These are phyloP conservation scores for Climacium dendroides DNA, from an alignment of 225 moss, liverwort and hornwort genomes.

Conservation along the genomic window DNA sequence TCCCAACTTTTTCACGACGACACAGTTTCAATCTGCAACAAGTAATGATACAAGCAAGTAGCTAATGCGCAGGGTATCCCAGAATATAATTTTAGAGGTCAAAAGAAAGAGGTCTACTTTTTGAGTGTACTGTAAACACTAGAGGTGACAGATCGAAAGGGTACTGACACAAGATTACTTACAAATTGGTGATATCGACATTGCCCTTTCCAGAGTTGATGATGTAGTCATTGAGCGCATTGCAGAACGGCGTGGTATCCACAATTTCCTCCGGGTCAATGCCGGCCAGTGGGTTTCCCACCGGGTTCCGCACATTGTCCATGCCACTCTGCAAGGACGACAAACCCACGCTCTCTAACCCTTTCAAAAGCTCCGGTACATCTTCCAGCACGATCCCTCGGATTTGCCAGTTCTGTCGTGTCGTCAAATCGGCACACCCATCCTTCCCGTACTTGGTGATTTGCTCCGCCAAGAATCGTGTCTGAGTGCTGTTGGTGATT, in stretches of 20 bases:
- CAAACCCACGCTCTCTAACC: slow-evolving; percentile 51
- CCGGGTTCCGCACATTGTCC: slow-evolving; percentile 90
- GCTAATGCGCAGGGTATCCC: not conserved
- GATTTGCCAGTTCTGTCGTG: slow-evolving; percentile 95
- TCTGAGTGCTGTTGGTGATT: slow-evolving; percentile 75
- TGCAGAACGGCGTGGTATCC: slow-evolving; percentile 57
- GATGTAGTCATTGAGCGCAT: slow-evolving; percentile 59
- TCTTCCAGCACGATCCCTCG: slow-evolving; percentile 73
- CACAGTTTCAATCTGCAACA: not conserved
- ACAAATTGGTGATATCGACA: slow-evolving; percentile 20
- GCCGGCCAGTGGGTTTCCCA: slow-evolving; percentile 83
- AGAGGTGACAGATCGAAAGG: not conserved
- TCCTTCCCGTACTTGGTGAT: slow-evolving; percentile 80
- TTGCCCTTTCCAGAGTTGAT: slow-evolving; percentile 52
- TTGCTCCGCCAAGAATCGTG: slow-evolving; percentile 57
- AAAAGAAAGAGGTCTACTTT: not conserved
- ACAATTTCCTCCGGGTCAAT: slow-evolving; percentile 81
- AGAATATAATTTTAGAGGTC: not conserved
- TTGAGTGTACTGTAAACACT: not conserved
- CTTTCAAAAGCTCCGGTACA: slow-evolving; percentile 54
- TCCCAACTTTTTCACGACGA: not conserved
- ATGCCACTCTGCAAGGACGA: slow-evolving; percentile 73
- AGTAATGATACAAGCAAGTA: not conserved
- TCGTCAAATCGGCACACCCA: slow-evolving; percentile 87
- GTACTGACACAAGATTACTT: not conserved